Conservation (phyloP, 495 filamentous ascomycete species). For the Aspergillus biplanus region DNA sequence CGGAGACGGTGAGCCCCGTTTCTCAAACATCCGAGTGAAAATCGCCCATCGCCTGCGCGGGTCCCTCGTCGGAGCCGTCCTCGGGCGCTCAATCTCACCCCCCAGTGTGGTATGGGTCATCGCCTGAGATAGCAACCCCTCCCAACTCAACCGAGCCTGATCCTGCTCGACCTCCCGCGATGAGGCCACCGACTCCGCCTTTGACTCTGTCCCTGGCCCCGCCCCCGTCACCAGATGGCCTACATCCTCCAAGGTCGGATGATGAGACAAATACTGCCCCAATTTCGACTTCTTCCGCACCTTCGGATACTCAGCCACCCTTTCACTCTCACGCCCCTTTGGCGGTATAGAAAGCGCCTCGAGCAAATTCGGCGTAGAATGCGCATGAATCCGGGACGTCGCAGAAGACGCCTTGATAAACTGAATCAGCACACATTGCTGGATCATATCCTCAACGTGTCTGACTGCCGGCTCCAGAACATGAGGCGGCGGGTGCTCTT, state of each 20-base stretch:
- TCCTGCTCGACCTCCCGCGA: neutral
- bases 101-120: neutral
- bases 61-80: neutral
- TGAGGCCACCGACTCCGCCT: neutral
- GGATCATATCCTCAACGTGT: neutral
- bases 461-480: slow-evolving; percentile 70
- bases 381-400: neutral
- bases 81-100: neutral
- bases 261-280: neutral
- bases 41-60: neutral
- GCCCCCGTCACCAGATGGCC: neutral
- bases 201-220: no score
- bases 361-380: neutral
- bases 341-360: neutral
- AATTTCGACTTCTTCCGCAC: neutral
- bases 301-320: neutral
- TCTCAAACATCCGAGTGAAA: neutral
- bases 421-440: neutral
- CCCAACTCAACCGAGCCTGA: neutral
- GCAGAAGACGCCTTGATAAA: neutral
- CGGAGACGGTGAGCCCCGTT: neutral
- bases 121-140: neutral
- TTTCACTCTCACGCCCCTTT: neutral
- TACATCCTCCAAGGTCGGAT: neutral
- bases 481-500: slow-evolving; percentile 68